Base-by-base conservation (phyloP, 106 monocot genomes). In the Dioscorea dumetorum region DNA sequence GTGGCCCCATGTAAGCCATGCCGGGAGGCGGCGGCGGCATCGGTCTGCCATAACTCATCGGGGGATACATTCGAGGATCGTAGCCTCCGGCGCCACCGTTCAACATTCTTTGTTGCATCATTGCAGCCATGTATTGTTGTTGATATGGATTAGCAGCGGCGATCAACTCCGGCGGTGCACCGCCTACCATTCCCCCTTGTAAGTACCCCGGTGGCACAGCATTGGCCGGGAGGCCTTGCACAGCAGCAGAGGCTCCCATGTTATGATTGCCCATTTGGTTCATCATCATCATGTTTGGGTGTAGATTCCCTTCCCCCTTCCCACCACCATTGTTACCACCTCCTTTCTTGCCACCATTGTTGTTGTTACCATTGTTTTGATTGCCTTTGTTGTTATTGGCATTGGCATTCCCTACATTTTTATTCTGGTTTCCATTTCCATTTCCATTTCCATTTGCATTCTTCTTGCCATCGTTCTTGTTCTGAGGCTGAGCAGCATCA, bases 61-160 rank as follows among this genome's bases (percentile, higher is more conserved):
- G 62, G 23, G 73, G 57, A 7, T 59, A 66, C 24, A 54, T 54
- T 2, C 54, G 19, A 48, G 65, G 65, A 20, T 74, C 80, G 14
- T 66, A 66, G 0, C 63, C 41, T 10, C 41, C 41, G 41, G 41
- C 41, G 10, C 41, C 41, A 8, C 41, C 69, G 10, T 53, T 22
- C 72, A 69, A 76, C 76, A 72, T 73, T 64, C 50, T 72, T 22
- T 78, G 72, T 52, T 77, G 76, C 73, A 70, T 73, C 69, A 82
- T 52, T 20, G 77, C 77, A 17, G 82, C 82, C 18, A 77, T 49
- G n/a, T 73, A 73, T 70, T 82, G 81, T 60, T 82, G 82, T 48
- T 82, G 77, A 34, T 73, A 77, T 5, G 82, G 73, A 57, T 77
- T 77, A 7, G 67, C 76, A 23, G 68, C 73, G 8, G 76, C 72